Evolutionary conservation across 2,329 filamentous ascomycete genomes (phyloP), one percentile per base, ranked within the genome.

Genomic region (Iodosphaeria phyllophila): DNA sequence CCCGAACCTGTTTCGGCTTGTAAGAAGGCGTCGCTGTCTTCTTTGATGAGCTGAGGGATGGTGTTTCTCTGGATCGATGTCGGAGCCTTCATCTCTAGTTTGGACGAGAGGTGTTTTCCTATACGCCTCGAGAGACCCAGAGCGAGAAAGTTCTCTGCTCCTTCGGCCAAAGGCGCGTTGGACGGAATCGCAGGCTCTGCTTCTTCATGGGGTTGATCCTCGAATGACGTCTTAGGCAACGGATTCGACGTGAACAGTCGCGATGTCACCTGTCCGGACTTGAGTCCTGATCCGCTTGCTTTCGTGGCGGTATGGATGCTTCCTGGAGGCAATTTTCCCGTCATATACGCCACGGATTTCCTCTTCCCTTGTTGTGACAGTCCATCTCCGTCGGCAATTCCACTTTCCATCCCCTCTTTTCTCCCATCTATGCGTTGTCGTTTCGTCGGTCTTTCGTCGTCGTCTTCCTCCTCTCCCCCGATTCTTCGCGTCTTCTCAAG

Each of bases 1-100:
- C 89, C 89, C 0, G 89, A 98, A 37, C 89, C 89, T 0, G 89
- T 98, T 52, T 98, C 77, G 3, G 89, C 91, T 47, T 95, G 89
- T 17, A 98, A 75, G 40, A 98, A 98, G 3, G 84, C 84, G 54
- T 98, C 89, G 22, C 68, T 73, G 38, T 92, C 77, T 26, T 76
- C 74, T 20, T 72, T 72, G 22, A 92, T 51, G 32, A 98, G 54
- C 38, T 89, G 74, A 20, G 77, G 64, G 19, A 98, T 74, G 1
- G 86, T 76, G 32, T 79, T 80, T 39, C 84, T 84, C 51, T 98
- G 89, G 43, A 98, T 93, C 1, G 80, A 82, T 0, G 89, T 98
- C 5, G 89, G 89, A 0, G 80, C 77, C 44, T 84, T 89, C 45
- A 98, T 64, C 28, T 75, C 66, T 48, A 98, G 71, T 51, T 92